A percentile compares a stretch with the other conserved stretches of the same genome.
Evolutionary conservation across 2,329 filamentous ascomycete genomes (phyloP).

Genomic region (Fusarium sp.): DNA sequence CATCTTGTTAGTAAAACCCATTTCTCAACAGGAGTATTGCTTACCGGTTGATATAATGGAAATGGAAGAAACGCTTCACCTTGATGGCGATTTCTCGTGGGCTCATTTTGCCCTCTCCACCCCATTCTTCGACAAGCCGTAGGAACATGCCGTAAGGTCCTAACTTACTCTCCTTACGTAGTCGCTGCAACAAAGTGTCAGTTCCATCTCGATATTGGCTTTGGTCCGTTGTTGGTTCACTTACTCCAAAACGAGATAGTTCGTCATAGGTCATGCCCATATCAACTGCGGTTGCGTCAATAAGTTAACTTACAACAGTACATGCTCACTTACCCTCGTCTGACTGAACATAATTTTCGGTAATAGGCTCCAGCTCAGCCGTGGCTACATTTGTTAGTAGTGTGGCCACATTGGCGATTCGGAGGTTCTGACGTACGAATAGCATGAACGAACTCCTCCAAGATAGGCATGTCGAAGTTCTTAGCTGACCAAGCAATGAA

Average conservation of each 20-base stretch:
- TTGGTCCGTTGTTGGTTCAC: neutral
- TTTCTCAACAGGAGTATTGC: neutral
- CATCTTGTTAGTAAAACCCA: neutral
- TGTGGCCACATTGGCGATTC: neutral
- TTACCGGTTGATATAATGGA: slow-evolving; percentile 16
- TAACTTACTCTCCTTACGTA: slow-evolving; percentile 61
- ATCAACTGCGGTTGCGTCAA: slow-evolving; percentile 45
- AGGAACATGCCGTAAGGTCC: slow-evolving; percentile 60
- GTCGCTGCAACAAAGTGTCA: slow-evolving; percentile 18
- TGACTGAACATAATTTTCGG: slow-evolving; percentile 54
- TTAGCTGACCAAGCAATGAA: slow-evolving; percentile 73
- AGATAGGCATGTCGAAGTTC: slow-evolving; percentile 72
- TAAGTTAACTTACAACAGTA: neutral
- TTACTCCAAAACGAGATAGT: slow-evolving; percentile 57
- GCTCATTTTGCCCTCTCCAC: slow-evolving; percentile 48
- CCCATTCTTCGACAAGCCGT: slow-evolving; percentile 59
- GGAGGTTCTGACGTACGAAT: slow-evolving; percentile 58
- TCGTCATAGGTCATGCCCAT: slow-evolving; percentile 63
- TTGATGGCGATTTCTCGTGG: slow-evolving; percentile 56
- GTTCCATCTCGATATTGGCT: neutral
- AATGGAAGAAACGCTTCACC: slow-evolving; percentile 57
- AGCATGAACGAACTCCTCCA: slow-evolving; percentile 74
- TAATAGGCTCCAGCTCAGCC: slow-evolving; percentile 65
- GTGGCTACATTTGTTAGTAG: slow-evolving; percentile 16
- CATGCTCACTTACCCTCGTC: slow-evolving; percentile 51